A percentile compares a stretch with the other conserved stretches of the same genome.
phyloP scores from a whole-genome alignment of 306 rosid species.

The Quercus bicolor region DNA sequence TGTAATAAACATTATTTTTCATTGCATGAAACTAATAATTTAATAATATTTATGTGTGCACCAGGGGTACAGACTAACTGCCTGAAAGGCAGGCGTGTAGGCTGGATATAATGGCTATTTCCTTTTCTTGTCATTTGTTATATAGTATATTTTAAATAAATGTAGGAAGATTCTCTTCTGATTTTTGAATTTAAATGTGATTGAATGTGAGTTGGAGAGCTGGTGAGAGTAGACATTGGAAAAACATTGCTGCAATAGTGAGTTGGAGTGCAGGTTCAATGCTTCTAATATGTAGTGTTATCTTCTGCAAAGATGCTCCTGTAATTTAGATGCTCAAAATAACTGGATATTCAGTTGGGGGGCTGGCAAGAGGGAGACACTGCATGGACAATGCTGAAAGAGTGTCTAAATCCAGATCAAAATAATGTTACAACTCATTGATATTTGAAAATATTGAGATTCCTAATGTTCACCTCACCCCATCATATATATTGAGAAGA shows the following conservation, averaged over 20 bases:
- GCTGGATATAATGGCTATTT: too few species aligned
- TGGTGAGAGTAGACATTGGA: slow-evolving; percentile 15
- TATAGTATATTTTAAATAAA: too few species aligned
- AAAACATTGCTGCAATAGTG: slow-evolving; percentile 8
- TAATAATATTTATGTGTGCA: too few species aligned
- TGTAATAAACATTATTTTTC: too few species aligned
- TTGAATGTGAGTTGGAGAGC: slow-evolving; percentile 7
- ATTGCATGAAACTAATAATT: too few species aligned
- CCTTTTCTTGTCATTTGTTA: too few species aligned
- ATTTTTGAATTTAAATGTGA: too few species aligned
- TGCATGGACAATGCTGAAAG: neutral
- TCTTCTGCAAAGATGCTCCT: neutral
- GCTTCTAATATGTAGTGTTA: too few species aligned
- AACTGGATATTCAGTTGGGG: neutral
- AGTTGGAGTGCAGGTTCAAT: too few species aligned
- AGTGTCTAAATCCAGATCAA: neutral
- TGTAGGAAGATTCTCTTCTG: too few species aligned
- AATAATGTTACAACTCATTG: neutral
- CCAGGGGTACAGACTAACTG: too few species aligned
- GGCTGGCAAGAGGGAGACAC: neutral
- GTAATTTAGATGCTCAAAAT: neutral
- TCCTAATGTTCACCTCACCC: neutral
- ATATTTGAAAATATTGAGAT: neutral
- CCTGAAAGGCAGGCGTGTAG: too few species aligned
- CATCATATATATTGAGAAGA: neutral